phyloP scores from a whole-genome alignment of 2,329 filamentous ascomycete species.

The Knoxdaviesia proteae region DNA sequence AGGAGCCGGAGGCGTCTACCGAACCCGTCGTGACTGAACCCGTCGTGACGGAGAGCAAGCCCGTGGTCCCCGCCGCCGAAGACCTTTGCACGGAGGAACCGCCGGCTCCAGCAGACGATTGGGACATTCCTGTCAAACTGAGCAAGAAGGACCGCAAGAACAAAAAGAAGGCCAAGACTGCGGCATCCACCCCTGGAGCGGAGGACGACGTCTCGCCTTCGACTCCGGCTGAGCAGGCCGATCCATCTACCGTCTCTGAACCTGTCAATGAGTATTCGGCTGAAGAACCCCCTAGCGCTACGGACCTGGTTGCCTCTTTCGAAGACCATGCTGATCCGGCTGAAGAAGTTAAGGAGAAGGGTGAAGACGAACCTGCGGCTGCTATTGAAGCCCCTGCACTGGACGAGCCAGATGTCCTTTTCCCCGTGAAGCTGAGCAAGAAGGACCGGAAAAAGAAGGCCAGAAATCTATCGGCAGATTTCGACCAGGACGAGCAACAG shows the following conservation, averaged over 20 bases:
- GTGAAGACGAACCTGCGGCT: background rate
- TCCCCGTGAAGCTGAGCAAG: conserved; percentile 9
- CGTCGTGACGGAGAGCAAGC: conserved; percentile 1
- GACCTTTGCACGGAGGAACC: no score
- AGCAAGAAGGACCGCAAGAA: conserved; percentile 7
- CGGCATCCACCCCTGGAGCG: no score
- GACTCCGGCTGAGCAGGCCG: no score
- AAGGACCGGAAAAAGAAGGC: conserved; percentile 10
- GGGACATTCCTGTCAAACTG: no score
- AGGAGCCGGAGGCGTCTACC: background rate
- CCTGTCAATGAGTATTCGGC: no score
- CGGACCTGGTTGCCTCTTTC: no score
- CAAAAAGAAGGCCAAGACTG: conserved; percentile 5
- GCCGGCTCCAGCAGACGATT: no score
- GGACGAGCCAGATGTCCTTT: background rate
- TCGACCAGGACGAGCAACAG: no score
- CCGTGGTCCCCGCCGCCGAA: background rate
- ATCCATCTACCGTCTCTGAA: background rate
- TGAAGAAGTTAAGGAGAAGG: background rate
- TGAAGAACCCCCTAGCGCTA: no score
- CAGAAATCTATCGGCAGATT: background rate
- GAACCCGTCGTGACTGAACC: background rate
- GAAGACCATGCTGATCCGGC: no score
- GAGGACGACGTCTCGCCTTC: no score
- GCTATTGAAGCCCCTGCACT: background rate